Percentiles rank a stretch among this genome's conserved stretches.
Conservation (phyloP, 1,284 basidiomycete genomes). For the Macrocystidia cucumis region DNA sequence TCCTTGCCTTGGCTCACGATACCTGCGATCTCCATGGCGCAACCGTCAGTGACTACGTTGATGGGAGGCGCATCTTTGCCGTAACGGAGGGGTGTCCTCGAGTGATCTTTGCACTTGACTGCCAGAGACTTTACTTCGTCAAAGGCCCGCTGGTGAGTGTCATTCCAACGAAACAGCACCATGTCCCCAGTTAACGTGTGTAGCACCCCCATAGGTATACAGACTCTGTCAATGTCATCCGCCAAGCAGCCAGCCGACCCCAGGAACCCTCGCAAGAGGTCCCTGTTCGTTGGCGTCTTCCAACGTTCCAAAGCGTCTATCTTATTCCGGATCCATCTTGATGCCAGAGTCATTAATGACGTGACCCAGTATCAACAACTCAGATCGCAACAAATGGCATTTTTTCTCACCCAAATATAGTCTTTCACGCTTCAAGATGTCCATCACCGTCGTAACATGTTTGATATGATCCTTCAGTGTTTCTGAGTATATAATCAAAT, state of each 20-base stretch:
- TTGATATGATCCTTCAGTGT: conserved; percentile 23
- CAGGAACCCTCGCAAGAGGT: conserved; percentile 20
- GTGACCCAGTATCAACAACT: conserved; percentile 23
- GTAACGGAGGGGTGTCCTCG: conserved; percentile 18
- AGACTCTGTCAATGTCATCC: conserved; percentile 17
- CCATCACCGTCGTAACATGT: conserved; percentile 20
- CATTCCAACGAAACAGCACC: conserved; percentile 19
- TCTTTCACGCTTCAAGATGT: conserved; percentile 17
- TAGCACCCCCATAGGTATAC: conserved; percentile 23
- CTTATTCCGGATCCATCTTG: conserved; percentile 27
- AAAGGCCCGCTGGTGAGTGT: conserved; percentile 25
- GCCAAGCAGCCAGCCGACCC: conserved; percentile 21
- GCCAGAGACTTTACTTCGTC: conserved; percentile 24
- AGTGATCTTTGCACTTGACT: conserved; percentile 10
- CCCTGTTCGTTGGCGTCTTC: conserved; percentile 19
- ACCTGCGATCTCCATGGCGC: conserved; percentile 19
- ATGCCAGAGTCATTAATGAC: conserved; percentile 26
- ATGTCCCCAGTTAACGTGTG: conserved; percentile 16
- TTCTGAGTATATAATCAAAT: conserved; percentile 27
- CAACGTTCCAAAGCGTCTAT: conserved; percentile 22
- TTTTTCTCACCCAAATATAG: conserved; percentile 22
- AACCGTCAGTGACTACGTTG: conserved; percentile 21
- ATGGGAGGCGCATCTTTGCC: conserved; percentile 10
- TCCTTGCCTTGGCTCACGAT: conserved; percentile 20
- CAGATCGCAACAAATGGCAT: conserved; percentile 16